phyloP scores from a whole-genome alignment of 1,284 basidiomycete species.

The Athelia sp. region DNA sequence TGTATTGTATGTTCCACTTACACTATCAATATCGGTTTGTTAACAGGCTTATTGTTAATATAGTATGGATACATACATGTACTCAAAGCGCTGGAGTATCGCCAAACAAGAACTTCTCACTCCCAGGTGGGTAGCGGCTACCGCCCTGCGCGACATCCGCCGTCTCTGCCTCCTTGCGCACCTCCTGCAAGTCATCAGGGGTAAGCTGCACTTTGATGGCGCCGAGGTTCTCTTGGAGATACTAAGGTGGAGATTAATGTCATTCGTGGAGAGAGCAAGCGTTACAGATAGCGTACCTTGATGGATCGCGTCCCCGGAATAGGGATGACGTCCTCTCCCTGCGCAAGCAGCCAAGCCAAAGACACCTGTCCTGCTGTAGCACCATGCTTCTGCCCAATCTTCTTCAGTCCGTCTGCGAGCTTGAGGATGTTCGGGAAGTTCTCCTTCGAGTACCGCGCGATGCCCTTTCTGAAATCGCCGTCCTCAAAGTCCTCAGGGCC shows the following conservation, averaged over 20 bases:
- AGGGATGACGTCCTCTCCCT: slow-evolving; percentile 46
- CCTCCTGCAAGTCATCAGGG: slow-evolving; percentile 28
- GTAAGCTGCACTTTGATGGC: slow-evolving; percentile 30
- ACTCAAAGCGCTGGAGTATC: neutral
- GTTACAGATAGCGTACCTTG: slow-evolving; percentile 25
- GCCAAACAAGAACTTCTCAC: neutral
- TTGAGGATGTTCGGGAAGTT: slow-evolving; percentile 58
- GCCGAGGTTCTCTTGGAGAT: slow-evolving; percentile 36
- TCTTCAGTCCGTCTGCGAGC: slow-evolving; percentile 40
- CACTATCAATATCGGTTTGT: too few species aligned
- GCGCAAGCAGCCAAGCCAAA: slow-evolving; percentile 58
- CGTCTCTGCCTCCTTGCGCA: slow-evolving; percentile 29
- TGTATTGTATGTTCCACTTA: too few species aligned
- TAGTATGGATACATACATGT: too few species aligned
- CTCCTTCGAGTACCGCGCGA: slow-evolving; percentile 32
- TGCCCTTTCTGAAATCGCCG: slow-evolving; percentile 30
- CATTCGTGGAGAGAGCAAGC: neutral
- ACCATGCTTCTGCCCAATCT: slow-evolving; percentile 38
- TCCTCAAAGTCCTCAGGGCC: slow-evolving; percentile 39
- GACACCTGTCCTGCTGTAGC: slow-evolving; percentile 51
- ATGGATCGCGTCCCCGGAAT: slow-evolving; percentile 48
- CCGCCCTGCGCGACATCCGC: slow-evolving; percentile 15
- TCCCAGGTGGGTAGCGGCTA: neutral
- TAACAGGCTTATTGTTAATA: too few species aligned
- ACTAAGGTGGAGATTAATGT: slow-evolving; percentile 19